A percentile compares a stretch with the other conserved stretches of the same genome.
These are phyloP conservation scores for Suaeda aralocaspica DNA, from an alignment of 148 eudicot genomes.

Conservation along the genomic window DNA sequence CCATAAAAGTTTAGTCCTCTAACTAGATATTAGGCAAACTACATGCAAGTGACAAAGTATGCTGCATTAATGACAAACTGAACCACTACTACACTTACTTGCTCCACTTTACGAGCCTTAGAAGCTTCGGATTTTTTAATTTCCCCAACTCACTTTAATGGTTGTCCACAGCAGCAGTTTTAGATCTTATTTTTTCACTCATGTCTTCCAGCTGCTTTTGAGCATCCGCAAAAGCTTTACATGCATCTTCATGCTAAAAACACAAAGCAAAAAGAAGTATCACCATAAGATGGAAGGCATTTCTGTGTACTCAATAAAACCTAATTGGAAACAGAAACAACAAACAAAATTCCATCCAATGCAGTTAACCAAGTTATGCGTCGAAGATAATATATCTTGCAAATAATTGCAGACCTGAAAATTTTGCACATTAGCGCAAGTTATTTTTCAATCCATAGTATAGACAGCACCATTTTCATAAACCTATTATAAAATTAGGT, in stretches of 20 bases:
- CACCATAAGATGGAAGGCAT: not conserved
- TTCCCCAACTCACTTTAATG: constrained; percentile 41
- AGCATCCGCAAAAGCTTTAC: constrained; percentile 69
- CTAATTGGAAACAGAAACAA: not conserved
- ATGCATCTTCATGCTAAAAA: constrained; percentile 74
- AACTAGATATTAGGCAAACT: not conserved
- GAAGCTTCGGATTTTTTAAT: constrained; percentile 53
- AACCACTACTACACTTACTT: constrained; percentile 38
- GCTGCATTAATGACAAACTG: not conserved
- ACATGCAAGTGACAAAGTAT: not conserved
- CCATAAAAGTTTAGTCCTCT: constrained; percentile 12
- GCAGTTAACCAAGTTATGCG: not conserved
- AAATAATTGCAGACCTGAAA: not conserved
- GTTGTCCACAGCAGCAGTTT: constrained; percentile 39
- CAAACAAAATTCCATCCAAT: not conserved
- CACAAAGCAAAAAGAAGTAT: constrained; percentile 5
- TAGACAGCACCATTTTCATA: not conserved
- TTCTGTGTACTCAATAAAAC: not conserved
- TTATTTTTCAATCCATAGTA: not conserved
- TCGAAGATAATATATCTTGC: not conserved
- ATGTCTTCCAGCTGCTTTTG: constrained; percentile 64
- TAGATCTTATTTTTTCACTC: constrained; percentile 43
- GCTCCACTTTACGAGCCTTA: constrained; percentile 68
- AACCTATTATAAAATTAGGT: no score
- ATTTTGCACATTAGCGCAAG: not conserved